These are phyloP conservation scores for Citrus maxima DNA, from an alignment of 345 rosid species.

Conservation along the genomic window DNA sequence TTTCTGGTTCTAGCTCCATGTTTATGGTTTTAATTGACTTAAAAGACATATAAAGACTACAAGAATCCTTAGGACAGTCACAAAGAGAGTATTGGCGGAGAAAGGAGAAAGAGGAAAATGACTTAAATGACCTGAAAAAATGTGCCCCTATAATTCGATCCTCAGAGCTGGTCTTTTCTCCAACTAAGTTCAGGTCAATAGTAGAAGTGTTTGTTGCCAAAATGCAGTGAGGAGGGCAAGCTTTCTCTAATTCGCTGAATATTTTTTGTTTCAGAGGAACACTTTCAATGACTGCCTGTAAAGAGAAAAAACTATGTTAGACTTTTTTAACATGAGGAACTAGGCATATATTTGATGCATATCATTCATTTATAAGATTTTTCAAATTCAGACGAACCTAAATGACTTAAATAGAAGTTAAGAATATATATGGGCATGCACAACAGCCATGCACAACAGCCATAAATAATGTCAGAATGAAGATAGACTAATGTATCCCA, in stretches of 20 bases:
- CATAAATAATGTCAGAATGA: background rate
- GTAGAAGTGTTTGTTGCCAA: slow-evolving; percentile 93
- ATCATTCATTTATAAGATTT: slow-evolving; percentile 4
- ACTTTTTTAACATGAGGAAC: background rate
- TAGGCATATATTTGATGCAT: background rate
- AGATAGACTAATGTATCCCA: background rate
- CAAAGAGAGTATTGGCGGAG: background rate
- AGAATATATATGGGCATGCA: slow-evolving; percentile 4
- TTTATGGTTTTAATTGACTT: background rate
- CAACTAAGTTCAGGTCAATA: slow-evolving; percentile 70
- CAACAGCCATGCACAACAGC: background rate
- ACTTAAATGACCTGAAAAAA: slow-evolving; percentile 73
- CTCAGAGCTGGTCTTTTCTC: slow-evolving; percentile 71
- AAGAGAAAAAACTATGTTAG: slow-evolving; percentile 12
- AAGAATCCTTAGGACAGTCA: background rate
- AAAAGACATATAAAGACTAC: background rate
- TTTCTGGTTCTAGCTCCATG: background rate
- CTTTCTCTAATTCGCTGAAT: slow-evolving; percentile 78
- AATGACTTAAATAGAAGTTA: background rate
- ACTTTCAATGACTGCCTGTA: slow-evolving; percentile 91
- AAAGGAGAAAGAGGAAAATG: background rate
- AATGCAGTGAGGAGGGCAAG: slow-evolving; percentile 81
- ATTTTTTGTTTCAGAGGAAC: slow-evolving; percentile 82
- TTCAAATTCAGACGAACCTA: background rate
- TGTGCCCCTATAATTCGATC: slow-evolving; percentile 93